phyloP scores from a whole-genome alignment of 352 stramenopile species.

The Albugo candida region DNA sequence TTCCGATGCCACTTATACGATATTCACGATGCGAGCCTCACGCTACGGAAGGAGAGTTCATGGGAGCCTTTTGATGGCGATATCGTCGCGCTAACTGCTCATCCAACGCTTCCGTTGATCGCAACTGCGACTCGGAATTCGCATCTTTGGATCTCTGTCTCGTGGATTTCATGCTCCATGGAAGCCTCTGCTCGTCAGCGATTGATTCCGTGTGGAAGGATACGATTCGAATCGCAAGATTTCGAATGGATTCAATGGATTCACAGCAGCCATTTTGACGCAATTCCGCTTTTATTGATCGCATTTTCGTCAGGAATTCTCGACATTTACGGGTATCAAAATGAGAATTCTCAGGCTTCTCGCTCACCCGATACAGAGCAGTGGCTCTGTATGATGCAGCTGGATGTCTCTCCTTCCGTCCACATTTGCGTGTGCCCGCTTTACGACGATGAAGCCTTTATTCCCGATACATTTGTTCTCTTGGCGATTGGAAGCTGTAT shows the following conservation, averaged over 20 bases:
- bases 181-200: conserved; percentile 28
- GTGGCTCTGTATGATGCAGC: conserved; percentile 45
- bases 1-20: no score
- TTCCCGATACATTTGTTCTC: conserved; percentile 41
- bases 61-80: no score
- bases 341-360: conserved; percentile 20
- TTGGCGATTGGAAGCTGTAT: conserved; percentile 34
- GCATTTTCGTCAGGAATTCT: conserved; percentile 32
- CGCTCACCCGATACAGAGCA: conserved; percentile 18
- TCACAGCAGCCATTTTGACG: conserved; percentile 59
- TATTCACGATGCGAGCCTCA: no score
- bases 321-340: conserved; percentile 38
- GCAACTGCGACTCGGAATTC: conserved; percentile 29
- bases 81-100: conserved; percentile 25
- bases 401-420: conserved; percentile 34
- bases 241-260: conserved; percentile 64
- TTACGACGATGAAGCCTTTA: conserved; percentile 62
- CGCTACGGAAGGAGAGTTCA: no score
- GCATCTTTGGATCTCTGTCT: conserved; percentile 47
- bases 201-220: conserved; percentile 53
- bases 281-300: conserved; percentile 48
- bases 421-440: conserved; percentile 40
- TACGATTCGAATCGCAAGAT: conserved; percentile 22
- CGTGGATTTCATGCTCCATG: conserved; percentile 66
- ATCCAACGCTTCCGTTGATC: conserved; percentile 55